Evolutionary conservation across 768 basidiomycete genomes (phyloP), one percentile per base, ranked within the genome.

Genomic region (Collybia sordida): DNA sequence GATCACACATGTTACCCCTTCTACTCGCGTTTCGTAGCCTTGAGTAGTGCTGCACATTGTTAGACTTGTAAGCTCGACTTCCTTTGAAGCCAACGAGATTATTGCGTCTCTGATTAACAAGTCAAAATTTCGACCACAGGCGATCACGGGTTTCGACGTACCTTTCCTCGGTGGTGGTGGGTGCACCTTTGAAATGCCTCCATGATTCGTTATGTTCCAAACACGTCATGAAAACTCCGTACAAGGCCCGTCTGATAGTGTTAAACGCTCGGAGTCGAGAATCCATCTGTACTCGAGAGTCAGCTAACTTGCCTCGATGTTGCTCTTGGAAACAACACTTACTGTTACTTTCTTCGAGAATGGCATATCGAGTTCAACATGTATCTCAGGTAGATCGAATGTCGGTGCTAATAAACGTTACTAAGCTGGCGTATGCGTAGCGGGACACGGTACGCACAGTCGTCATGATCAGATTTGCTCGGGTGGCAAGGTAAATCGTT

Each of bases 21-120:
- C 37, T 1, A 75, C 58, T 2, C 76, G 75, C 4, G 38, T 52
- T 14, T 59, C 58, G 54, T 88, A 88, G 7, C 84, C 83, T 2
- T 66, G 63, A 7, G 60, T 54, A 0, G 81, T 83, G 37, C 73
- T 74, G 14, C 76, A 78, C 68, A 84, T 72, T 0, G 74, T 70
- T 37, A 78, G 71, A 1, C 68, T 69, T 3, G 51, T 64, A 49
- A 77, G 74, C 50, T 87, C 86, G 6, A 83, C 62, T 25, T 68
- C 65, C 45, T 64, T 70, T 3, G 83, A 78, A 2, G 68, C 65
- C 1, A 61, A 52, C 21, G 68, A 70, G 14, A 86, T 57, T 9
- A 78, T 58, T 18, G 66, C 57, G 42, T 67, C 63, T 58, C 83
- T 85, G 31, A 34, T 40, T 21, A 8, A 38, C n/a, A 25, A 12